Evolutionary conservation across 306 rosid genomes (phyloP).

Genomic region (Acmispon strigosus): DNA sequence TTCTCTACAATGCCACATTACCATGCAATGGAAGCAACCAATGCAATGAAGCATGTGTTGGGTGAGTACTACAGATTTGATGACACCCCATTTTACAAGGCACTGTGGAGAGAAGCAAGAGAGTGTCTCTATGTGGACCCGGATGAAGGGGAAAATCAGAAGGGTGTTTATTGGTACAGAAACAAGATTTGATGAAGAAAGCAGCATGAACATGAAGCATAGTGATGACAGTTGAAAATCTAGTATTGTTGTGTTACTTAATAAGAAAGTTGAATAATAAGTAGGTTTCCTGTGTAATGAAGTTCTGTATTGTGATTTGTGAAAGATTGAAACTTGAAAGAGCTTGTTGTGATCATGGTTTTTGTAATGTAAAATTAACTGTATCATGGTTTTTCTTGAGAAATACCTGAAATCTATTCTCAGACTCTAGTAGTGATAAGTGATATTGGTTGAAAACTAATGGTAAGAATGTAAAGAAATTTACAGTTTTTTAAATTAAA

Average conservation of each 20-base stretch:
- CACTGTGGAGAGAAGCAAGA: conserved; percentile 78
- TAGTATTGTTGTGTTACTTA: not conserved
- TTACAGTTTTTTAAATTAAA: no score
- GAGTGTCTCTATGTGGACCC: conserved; percentile 72
- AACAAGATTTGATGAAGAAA: conserved; percentile 39
- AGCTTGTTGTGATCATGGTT: not conserved
- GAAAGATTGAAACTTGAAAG: not conserved
- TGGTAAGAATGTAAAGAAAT: no score
- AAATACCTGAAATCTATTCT: no score
- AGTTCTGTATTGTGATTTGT: no score
- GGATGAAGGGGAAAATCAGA: conserved; percentile 31
- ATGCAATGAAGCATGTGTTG: conserved; percentile 43
- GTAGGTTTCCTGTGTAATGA: no score
- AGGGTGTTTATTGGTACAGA: conserved; percentile 69
- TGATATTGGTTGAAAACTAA: no score
- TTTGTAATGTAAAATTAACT: not conserved
- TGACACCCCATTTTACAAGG: conserved; percentile 57
- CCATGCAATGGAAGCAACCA: conserved; percentile 72
- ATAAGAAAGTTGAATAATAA: not conserved
- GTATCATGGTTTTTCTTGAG: not conserved
- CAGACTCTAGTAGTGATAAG: no score
- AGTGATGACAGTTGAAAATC: not conserved
- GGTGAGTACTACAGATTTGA: conserved; percentile 52
- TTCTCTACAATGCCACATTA: conserved; percentile 78
- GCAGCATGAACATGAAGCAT: not conserved